Evolutionary conservation across 495 filamentous ascomycete species (phyloP).

Genomic region (Tuber umbilicatum): DNA sequence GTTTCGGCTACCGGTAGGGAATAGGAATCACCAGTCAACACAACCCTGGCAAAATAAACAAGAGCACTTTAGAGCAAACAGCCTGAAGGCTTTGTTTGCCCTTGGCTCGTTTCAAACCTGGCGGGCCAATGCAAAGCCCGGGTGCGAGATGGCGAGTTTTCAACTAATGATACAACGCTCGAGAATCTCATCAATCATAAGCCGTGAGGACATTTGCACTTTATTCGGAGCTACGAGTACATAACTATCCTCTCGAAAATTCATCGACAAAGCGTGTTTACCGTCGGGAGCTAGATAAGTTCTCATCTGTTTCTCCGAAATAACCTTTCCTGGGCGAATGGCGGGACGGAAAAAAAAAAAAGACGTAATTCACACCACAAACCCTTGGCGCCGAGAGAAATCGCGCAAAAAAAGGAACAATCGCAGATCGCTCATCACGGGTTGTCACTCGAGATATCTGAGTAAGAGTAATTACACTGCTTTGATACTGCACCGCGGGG

Average conservation of each 20-base stretch:
- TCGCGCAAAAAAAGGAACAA: neutral
- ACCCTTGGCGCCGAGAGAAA: slow-evolving; percentile 1
- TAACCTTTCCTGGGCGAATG: neutral
- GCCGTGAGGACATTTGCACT: neutral
- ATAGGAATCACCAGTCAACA: neutral
- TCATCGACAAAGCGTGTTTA: neutral
- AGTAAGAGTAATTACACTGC: slow-evolving; percentile 3
- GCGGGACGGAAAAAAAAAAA: neutral
- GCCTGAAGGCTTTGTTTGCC: neutral
- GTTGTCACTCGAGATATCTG: neutral
- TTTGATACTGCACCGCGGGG: neutral
- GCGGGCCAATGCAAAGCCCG: neutral
- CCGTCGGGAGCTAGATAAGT: neutral
- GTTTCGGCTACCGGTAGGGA: neutral
- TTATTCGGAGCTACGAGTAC: neutral
- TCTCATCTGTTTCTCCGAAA: neutral
- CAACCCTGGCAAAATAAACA: neutral
- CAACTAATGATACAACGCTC: neutral
- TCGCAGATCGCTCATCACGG: neutral
- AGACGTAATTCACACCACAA: slow-evolving; percentile 3
- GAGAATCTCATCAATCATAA: neutral
- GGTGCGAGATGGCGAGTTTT: neutral
- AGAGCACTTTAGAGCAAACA: neutral
- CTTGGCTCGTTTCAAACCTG: neutral
- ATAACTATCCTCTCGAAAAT: neutral